A percentile compares a stretch with the other conserved stretches of the same genome.
Conservation (phyloP, 2,329 filamentous ascomycete species). For the Fusarium buxicola region DNA sequence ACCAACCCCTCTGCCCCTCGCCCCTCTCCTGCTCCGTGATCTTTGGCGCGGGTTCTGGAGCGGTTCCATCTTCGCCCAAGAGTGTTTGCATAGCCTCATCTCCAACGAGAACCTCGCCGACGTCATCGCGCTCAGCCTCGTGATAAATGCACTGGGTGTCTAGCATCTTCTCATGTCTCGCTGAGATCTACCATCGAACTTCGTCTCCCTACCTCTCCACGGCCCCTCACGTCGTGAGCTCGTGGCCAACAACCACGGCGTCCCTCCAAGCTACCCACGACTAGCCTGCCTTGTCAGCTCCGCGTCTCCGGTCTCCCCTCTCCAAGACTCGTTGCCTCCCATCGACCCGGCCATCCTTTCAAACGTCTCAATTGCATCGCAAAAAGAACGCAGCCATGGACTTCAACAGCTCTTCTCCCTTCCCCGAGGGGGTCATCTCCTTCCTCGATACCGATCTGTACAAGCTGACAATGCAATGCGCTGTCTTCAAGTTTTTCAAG, state of each 20-base stretch:
- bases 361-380: neutral
- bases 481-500: constrained; percentile 91
- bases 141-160: neutral
- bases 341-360: neutral
- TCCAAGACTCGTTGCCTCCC: neutral
- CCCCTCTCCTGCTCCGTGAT: constrained; percentile 27
- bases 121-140: constrained; percentile 3
- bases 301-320: constrained; percentile 26
- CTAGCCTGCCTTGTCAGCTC: constrained; percentile 22
- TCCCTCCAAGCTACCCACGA: constrained; percentile 14
- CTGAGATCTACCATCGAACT: neutral
- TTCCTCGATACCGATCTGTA: constrained; percentile 88
- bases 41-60: constrained; percentile 19
- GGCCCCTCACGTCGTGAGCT: constrained; percentile 10
- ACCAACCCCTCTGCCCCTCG: constrained; percentile 31
- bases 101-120: constrained; percentile 1
- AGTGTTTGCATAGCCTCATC: constrained; percentile 18
- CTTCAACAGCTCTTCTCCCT: constrained; percentile 74
- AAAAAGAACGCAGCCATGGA: constrained; percentile 61
- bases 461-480: constrained; percentile 99
- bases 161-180: neutral
- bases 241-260: constrained; percentile 2
- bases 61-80: constrained; percentile 27
- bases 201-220: neutral
- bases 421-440: constrained; percentile 82